Evolutionary conservation across 352 stramenopile species (phyloP), one percentile per base, ranked within the genome.

Genomic region (Elongisporangium senticosum): DNA sequence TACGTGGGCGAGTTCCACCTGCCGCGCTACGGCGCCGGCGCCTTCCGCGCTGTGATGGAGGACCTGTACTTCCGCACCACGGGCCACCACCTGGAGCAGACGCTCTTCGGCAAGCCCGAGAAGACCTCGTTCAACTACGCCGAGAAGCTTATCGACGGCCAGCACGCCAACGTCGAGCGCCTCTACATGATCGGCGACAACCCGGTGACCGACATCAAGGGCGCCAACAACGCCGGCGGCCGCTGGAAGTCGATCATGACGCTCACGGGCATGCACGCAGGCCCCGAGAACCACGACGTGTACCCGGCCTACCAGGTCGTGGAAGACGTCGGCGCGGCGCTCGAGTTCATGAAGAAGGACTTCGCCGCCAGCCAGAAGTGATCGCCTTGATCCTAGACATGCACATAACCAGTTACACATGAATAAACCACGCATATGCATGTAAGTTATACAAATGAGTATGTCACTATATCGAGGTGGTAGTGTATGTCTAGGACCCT

Each of bases 111-210:
- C 56, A 95, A 95, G 59, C 83, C 86, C 4, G 83, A 95, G 56
- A 61, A 61, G 17, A 84, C 82, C 49, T 93, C 83, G 24, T 95
- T 89, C 55, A 33, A 61, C 28, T 95, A 88, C 66, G 82, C 80
- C 0, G 86, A 93, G 76, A 76, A 70, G 48, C 70, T 93, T 23
- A 85, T 95, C 43, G 81, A 90, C 56, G 64, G 64, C 23, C 86
- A 95, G 56, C 76, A 84, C 68, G 63, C 61, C 21, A 58, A 83
- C 40, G 77, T 93, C 5, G 66, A 89, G 51, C 68, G 74, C 40
- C 85, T 95, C 58, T 95, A 95, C 72, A 95, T 95, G 86, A 73
- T 95, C 22, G 86, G 86, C 50, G 86, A 95, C 68, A 95, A 95
- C 65, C 83, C 86, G 1, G 69, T 67, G 60, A 93, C 86, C 14